Conservation (phyloP, 768 basidiomycete species). For the Cyathus striatus region DNA sequence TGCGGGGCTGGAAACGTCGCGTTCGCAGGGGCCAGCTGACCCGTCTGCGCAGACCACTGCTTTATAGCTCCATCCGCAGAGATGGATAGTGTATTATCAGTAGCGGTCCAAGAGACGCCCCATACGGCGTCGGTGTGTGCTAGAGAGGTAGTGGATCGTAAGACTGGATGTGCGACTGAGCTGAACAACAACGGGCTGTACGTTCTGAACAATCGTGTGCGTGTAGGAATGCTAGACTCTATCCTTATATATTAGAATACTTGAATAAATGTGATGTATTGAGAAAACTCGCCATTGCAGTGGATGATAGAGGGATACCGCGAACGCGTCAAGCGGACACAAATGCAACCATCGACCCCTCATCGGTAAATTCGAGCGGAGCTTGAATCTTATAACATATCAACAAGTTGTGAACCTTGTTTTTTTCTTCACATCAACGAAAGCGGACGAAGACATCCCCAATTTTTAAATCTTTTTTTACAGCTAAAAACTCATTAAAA, state of each 20-base stretch:
- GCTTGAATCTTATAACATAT: conserved; percentile 42
- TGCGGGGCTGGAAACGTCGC: conserved; percentile 58
- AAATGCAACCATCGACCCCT: conserved; percentile 3
- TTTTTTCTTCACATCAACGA: conserved; percentile 81
- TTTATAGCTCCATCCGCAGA: conserved; percentile 78
- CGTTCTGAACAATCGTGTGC: conserved; percentile 75
- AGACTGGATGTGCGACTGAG: conserved; percentile 12
- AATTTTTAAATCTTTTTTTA: conserved; percentile 21
- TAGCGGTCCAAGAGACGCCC: conserved; percentile 69
- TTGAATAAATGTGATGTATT: background rate
- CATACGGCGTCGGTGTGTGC: conserved; percentile 79
- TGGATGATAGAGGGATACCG: no score
- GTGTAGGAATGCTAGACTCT: conserved; percentile 75
- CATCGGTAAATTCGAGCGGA: conserved; percentile 42
- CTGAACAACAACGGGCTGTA: conserved; percentile 40
- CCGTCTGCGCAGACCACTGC: conserved; percentile 65
- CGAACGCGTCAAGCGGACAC: conserved; percentile 12
- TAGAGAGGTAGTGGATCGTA: conserved; percentile 33
- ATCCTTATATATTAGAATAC: background rate
- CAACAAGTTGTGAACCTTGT: conserved; percentile 32
- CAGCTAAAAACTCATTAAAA: conserved; percentile 31
- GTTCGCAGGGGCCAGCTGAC: conserved; percentile 51
- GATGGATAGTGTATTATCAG: conserved; percentile 60
- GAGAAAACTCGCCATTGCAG: no score
- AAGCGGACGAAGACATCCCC: conserved; percentile 89